Conservation (phyloP, 2,329 filamentous ascomycete genomes). For the Coniochaeta prunicola region DNA sequence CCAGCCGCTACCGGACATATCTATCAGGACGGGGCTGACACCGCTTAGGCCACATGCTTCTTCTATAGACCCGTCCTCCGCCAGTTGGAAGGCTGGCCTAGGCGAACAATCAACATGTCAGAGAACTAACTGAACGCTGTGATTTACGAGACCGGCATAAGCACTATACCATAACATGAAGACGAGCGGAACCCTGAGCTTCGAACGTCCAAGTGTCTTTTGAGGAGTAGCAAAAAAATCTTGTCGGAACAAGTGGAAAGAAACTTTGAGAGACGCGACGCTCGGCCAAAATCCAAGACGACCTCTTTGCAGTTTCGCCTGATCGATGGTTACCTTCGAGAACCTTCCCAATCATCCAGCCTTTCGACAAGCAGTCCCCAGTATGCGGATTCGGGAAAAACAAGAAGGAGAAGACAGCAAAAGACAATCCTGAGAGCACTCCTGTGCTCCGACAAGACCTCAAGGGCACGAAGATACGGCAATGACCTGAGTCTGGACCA, state of each 20-base stretch:
- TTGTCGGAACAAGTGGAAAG: too few relatives aligned
- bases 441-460: not conserved
- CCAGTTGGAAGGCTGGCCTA: not conserved
- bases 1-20: not conserved
- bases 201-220: too few relatives aligned
- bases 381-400: too few relatives aligned
- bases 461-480: not conserved
- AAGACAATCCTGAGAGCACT: not conserved
- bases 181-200: not conserved
- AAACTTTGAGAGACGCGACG: not conserved
- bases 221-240: too few relatives aligned
- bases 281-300: not conserved
- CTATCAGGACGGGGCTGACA: not conserved
- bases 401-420: too few relatives aligned
- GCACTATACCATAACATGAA: not conserved
- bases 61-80: not conserved
- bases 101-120: not conserved
- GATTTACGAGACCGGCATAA: not conserved
- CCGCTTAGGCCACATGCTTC: not conserved
- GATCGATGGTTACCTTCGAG: too few relatives aligned
- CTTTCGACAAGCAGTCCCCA: not conserved
- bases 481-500: not conserved
- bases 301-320: not conserved
- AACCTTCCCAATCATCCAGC: not conserved
- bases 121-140: not conserved